Evolutionary conservation across 768 basidiomycete species (phyloP), one percentile per base, ranked within the genome.

Genomic region (Agaricus blazei): DNA sequence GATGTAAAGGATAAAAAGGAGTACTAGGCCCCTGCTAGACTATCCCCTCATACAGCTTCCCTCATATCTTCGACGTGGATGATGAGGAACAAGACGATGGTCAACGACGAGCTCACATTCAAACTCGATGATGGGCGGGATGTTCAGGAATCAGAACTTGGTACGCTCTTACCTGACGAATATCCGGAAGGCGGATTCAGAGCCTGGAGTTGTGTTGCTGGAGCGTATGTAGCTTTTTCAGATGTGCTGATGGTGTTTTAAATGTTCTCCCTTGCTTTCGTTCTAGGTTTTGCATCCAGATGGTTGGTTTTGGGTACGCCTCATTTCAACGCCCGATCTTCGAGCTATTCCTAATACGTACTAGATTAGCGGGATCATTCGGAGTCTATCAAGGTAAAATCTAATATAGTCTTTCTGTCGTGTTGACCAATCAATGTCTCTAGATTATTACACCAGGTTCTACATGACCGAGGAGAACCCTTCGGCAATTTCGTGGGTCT

Each of bases 361-460:
- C 19, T 19, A 19, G 19, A 19, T 19, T 19, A 19, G 19, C 19
- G 19, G 19, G 19, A 19, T 19, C 19, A 19, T 65, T 62, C 29
- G 66, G 66, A 4, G 65, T 65, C 26, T 67, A 63, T 52, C 65
- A 65, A 64, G 64, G 64, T 55, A 42, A n/a, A 27, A 12, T 14
- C 24, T 15, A 19, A 19, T 19, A 19, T 1, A 19, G 19, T 19
- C 19, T 19, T 11, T 26, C 23, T 43, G 19, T 19, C 19, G 1
- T 19, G 19, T 19, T 19, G 19, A 19, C 11, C 44, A 31, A 12
- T 26, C 41, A 3, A 14, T n/a, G 14, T 15, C 23, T 38, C 27
- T 46, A 66, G 67, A 67, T 51, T 67, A 61, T 48, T 68, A 67
- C 36, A 63, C 64, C 2, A 62, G 66, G 34, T 57, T 63, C 14